These are phyloP conservation scores for Candida jianshihensis DNA, from an alignment of 805 yeast genomes.

Conservation along the genomic window DNA sequence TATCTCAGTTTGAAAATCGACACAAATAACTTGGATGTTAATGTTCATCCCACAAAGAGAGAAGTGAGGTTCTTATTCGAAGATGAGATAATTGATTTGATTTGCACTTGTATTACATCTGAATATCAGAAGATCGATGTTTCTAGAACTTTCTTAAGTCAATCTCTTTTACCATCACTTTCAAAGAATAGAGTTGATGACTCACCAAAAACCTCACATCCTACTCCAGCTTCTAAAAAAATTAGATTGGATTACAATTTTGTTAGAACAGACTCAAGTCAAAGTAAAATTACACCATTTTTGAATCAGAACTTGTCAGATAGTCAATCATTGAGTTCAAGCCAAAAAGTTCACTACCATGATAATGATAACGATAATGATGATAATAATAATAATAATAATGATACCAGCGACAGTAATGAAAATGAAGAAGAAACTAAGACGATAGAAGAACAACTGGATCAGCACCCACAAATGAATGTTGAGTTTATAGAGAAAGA, in stretches of 20 bases:
- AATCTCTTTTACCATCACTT: conserved; percentile 38
- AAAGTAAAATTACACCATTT: conserved; percentile 42
- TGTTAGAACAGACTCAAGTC: conserved; percentile 67
- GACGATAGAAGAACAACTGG: conserved; percentile 2
- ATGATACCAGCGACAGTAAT: no score
- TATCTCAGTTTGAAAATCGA: conserved; percentile 63
- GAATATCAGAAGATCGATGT: conserved; percentile 52
- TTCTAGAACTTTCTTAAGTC: conserved; percentile 63
- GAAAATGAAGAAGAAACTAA: no score
- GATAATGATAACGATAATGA: no score
- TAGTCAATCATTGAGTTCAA: background rate
- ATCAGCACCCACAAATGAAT: background rate
- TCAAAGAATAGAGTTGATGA: conserved; percentile 19
- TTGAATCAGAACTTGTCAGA: conserved; percentile 8
- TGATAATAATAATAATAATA: no score
- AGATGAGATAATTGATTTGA: conserved; percentile 69
- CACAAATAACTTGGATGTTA: conserved; percentile 78
- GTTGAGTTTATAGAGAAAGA: conserved; percentile 14
- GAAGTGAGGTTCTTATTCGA: conserved; percentile 85
- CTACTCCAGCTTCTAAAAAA: conserved; percentile 8
- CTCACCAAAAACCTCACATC: conserved; percentile 1
- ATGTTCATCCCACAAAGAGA: conserved; percentile 91
- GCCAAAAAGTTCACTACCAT: no score
- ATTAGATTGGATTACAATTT: conserved; percentile 55
- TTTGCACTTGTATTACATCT: conserved; percentile 44